Evolutionary conservation across 345 rosid genomes (phyloP).

Genomic region (Citropsis articulata): DNA sequence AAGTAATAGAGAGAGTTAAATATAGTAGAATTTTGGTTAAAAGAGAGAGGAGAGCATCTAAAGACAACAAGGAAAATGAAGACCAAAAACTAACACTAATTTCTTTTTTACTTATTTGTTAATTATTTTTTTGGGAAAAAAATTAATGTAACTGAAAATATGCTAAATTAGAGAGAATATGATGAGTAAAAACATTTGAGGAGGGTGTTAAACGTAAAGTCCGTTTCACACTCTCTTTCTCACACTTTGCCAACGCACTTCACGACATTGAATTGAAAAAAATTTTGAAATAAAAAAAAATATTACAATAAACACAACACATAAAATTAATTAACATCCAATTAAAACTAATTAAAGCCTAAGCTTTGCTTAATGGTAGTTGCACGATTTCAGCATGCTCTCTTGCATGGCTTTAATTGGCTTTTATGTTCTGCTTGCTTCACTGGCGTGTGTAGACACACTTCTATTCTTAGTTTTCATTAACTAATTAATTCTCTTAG

Average conservation of each 20-base stretch:
- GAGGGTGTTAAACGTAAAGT: conserved; percentile 30
- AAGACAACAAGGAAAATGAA: background rate
- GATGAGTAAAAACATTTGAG: conserved; percentile 22
- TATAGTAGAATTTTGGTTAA: background rate
- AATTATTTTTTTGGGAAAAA: background rate
- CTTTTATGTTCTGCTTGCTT: background rate
- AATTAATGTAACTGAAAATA: conserved; percentile 38
- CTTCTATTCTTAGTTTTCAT: background rate
- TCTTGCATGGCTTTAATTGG: background rate
- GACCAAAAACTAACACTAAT: conserved; percentile 15
- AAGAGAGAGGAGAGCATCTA: background rate
- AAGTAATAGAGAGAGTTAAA: background rate
- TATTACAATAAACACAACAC: background rate
- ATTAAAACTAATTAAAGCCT: background rate
- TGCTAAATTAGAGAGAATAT: conserved; percentile 37
- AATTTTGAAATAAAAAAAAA: background rate
- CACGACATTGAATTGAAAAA: conserved; percentile 11
- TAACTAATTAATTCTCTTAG: no score
- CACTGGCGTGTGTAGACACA: background rate
- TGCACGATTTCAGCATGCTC: background rate
- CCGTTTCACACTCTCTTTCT: conserved; percentile 79
- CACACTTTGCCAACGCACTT: conserved; percentile 68
- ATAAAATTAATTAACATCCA: background rate
- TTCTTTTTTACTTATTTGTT: background rate
- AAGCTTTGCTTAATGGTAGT: background rate